phyloP scores from a whole-genome alignment of 805 yeast species.

The Barnettozyma siamensis region DNA sequence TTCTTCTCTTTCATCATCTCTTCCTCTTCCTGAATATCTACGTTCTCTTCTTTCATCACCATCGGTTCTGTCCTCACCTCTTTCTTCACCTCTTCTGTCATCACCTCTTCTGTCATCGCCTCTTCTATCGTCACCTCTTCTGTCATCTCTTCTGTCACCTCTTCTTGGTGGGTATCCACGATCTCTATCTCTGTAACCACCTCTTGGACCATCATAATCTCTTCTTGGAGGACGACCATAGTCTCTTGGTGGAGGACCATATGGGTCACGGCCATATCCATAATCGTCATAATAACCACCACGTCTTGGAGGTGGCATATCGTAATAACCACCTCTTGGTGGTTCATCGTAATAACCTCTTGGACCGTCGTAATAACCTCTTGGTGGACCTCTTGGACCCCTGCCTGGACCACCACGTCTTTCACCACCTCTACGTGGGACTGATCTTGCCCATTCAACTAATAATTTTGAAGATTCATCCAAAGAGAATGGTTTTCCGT shows the following conservation, averaged over 20 bases:
- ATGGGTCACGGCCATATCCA: conserved; percentile 13
- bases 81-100: conserved; percentile 16
- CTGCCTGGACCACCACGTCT: conserved; percentile 16
- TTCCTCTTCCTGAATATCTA: neutral
- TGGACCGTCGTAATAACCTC: conserved; percentile 4
- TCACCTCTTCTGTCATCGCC: conserved; percentile 6
- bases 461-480: conserved; percentile 36
- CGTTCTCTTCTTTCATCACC: conserved; percentile 12
- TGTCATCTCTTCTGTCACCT: conserved; percentile 14
- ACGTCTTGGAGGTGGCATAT: conserved; percentile 13
- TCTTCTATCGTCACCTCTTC: conserved; percentile 9
- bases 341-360: too few relatives aligned
- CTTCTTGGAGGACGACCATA: conserved; percentile 13
- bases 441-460: conserved; percentile 52
- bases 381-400: conserved; percentile 17
- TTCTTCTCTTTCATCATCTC: conserved; percentile 9
- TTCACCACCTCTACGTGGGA: conserved; percentile 37
- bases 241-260: conserved; percentile 11
- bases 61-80: conserved; percentile 9
- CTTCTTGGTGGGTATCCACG: conserved; percentile 14
- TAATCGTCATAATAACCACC: conserved; percentile 12
- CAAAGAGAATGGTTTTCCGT: conserved; percentile 39
- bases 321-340: conserved; percentile 10
- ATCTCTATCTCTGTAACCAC: conserved; percentile 17
- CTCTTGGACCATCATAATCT: conserved; percentile 13